Evolutionary conservation across 306 rosid species (phyloP).

Genomic region (Trifolium dubium): DNA sequence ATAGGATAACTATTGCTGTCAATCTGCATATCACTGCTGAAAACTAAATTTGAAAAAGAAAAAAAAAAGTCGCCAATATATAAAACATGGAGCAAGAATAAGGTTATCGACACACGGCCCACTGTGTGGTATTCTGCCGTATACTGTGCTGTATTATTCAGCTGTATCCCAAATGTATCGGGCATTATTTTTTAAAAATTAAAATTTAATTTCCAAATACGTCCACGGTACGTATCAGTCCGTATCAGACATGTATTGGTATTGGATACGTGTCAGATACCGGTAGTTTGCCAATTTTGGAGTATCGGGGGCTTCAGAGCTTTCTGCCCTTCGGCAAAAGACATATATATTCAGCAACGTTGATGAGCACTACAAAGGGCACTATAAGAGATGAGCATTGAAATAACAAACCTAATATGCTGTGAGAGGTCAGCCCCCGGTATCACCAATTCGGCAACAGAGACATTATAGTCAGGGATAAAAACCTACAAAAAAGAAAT

Average conservation of each 20-base stretch:
- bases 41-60: conserved; percentile 1
- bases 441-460: conserved; percentile 79
- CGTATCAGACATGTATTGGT: too few relatives aligned
- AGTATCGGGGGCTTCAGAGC: too few relatives aligned
- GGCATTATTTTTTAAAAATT: too few relatives aligned
- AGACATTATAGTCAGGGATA: conserved; percentile 78
- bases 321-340: not conserved
- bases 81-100: conserved; percentile 32
- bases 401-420: conserved; percentile 63
- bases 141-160: too few relatives aligned
- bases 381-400: conserved; percentile 15
- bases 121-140: not conserved
- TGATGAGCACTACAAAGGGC: conserved; percentile 10
- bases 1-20: conserved; percentile 43
- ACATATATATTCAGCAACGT: conserved; percentile 30
- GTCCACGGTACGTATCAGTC: too few relatives aligned
- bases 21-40: conserved; percentile 26
- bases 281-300: too few relatives aligned
- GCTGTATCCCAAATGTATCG: too few relatives aligned
- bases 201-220: too few relatives aligned
- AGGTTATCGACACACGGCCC: conserved; percentile 7
- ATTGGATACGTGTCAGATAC: too few relatives aligned
- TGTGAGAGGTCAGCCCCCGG: conserved; percentile 85
- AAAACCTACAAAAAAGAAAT: conserved; percentile 58
- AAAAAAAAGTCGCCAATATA: conserved; percentile 11